Evolutionary conservation across 768 basidiomycete genomes (phyloP).

Genomic region (Phanerochaete carnosa): DNA sequence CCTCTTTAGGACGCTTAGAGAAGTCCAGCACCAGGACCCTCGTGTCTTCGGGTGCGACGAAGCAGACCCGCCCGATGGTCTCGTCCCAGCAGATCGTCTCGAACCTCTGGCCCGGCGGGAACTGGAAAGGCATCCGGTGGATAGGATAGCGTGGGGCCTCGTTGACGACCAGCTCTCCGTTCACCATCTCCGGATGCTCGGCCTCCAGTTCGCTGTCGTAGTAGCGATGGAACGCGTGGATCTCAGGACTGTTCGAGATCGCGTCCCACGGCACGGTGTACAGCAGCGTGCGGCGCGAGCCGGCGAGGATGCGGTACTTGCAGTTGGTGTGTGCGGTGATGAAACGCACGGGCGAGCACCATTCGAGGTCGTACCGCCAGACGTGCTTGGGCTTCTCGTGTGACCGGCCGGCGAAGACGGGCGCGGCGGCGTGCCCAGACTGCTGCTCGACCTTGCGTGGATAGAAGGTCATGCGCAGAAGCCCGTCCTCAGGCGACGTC

Average conservation of each 20-base stretch:
- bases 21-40: constrained; percentile 49
- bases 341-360: constrained; percentile 11
- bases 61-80: constrained; percentile 54
- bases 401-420: background rate
- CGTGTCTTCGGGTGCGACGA: constrained; percentile 40
- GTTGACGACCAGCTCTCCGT: background rate
- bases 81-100: constrained; percentile 64
- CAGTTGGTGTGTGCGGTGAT: constrained; percentile 1
- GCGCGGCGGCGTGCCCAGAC: background rate
- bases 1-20: constrained; percentile 33
- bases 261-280: constrained; percentile 13
- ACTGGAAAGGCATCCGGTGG: constrained; percentile 9
- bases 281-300: constrained; percentile 3
- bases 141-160: constrained; percentile 1
- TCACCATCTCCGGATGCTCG: constrained; percentile 1
- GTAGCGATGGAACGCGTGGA: constrained; percentile 11
- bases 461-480: constrained; percentile 13
- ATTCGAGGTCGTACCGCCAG: background rate
- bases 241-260: background rate
- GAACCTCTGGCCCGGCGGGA: constrained; percentile 23
- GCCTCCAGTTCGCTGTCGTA: constrained; percentile 10
- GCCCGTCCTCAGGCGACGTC: constrained; percentile 4
- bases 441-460: background rate
- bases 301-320: constrained; percentile 11
- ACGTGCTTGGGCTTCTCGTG: background rate